Percentiles rank a stretch among this genome's conserved stretches.
These are phyloP conservation scores for Pichia deserticola DNA, from an alignment of 805 yeast species.

Conservation along the genomic window DNA sequence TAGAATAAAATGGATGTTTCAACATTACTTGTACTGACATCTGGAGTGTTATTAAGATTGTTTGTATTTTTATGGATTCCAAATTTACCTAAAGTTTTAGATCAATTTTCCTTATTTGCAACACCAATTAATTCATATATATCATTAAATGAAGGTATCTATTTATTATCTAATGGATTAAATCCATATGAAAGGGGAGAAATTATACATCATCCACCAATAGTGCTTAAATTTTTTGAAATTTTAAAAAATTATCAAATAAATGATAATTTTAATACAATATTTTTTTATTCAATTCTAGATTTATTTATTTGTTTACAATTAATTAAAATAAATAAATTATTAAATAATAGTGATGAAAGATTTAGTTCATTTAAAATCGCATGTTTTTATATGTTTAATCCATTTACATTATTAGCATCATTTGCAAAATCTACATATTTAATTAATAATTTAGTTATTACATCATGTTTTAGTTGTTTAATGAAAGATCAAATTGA, in stretches of 20 bases:
- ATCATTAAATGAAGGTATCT: constrained; percentile 60
- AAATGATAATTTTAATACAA: constrained; percentile 12
- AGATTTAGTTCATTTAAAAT: constrained; percentile 17
- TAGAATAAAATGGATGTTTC: neutral
- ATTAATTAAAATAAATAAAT: constrained; percentile 42
- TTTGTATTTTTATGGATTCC: constrained; percentile 26
- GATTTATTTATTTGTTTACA: constrained; percentile 55
- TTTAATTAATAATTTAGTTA: constrained; percentile 50
- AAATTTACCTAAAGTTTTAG: constrained; percentile 28
- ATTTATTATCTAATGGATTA: constrained; percentile 45
- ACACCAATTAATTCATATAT: constrained; percentile 70
- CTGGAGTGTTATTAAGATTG: constrained; percentile 23
- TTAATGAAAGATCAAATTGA: constrained; percentile 34
- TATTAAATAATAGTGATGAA: constrained; percentile 22
- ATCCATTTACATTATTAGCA: constrained; percentile 71
- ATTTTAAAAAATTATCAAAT: constrained; percentile 25
- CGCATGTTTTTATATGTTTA: constrained; percentile 57
- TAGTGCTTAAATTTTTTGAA: constrained; percentile 48
- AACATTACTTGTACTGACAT: constrained; percentile 9
- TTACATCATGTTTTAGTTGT: constrained; percentile 41
- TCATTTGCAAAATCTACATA: constrained; percentile 63
- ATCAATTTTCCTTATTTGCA: constrained; percentile 52
- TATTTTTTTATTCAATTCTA: constrained; percentile 44
- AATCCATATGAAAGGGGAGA: constrained; percentile 73
- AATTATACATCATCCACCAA: constrained; percentile 78